Conservation (phyloP, 1,139 yeast species). For the Nadsonia commutata region DNA sequence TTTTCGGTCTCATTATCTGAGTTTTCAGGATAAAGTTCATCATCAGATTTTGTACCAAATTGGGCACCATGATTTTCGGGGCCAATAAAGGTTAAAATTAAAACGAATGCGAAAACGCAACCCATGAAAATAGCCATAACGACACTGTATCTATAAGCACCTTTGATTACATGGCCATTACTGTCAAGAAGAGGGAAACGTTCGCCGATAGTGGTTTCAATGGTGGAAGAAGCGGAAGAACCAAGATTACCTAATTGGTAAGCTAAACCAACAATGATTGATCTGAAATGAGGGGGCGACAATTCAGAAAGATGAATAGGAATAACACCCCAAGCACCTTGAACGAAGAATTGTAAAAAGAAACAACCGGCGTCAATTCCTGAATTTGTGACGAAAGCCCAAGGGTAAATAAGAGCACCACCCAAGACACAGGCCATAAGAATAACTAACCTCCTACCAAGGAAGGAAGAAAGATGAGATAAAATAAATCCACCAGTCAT, state of each 20-base stretch:
- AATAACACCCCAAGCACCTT: slow-evolving; percentile 83
- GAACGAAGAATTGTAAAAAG: slow-evolving; percentile 63
- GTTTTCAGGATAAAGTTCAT: background rate
- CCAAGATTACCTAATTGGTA: slow-evolving; percentile 79
- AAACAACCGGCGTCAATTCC: slow-evolving; percentile 68
- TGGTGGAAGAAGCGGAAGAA: slow-evolving; percentile 72
- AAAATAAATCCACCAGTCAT: slow-evolving; percentile 46
- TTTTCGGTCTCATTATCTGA: background rate
- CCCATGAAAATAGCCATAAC: slow-evolving; percentile 80
- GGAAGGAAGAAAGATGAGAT: slow-evolving; percentile 45
- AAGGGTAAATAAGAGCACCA: slow-evolving; percentile 53
- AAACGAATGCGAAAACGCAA: slow-evolving; percentile 51
- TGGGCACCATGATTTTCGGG: slow-evolving; percentile 49
- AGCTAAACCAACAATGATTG: slow-evolving; percentile 59
- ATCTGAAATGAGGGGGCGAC: slow-evolving; percentile 62
- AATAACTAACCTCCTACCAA: slow-evolving; percentile 47
- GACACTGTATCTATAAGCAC: slow-evolving; percentile 35
- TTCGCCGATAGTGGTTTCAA: slow-evolving; percentile 62
- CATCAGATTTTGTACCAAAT: too few species aligned
- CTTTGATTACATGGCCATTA: slow-evolving; percentile 20
- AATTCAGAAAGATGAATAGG: slow-evolving; percentile 68
- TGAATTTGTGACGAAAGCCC: slow-evolving; percentile 46
- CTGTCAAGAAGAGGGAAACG: slow-evolving; percentile 37
- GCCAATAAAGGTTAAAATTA: slow-evolving; percentile 48
- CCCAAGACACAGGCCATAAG: slow-evolving; percentile 50